Conservation (phyloP, 768 basidiomycete species). For the Coprinopsis marcescibilis region DNA sequence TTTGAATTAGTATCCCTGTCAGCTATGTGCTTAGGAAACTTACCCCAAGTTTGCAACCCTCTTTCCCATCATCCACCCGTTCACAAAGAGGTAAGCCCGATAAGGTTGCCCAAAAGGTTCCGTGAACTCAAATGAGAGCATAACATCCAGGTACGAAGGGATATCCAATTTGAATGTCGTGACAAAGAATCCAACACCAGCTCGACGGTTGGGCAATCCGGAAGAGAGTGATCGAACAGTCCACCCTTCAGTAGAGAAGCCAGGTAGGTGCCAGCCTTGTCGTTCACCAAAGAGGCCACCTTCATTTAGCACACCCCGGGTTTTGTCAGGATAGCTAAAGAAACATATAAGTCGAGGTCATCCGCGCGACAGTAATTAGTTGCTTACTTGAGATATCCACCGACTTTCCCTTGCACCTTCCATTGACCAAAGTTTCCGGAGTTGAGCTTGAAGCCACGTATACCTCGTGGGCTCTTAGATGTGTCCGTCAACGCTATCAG, state of each 20-base stretch:
- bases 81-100: slow-evolving; percentile 69
- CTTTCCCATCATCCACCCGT: slow-evolving; percentile 91
- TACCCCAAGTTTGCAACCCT: slow-evolving; percentile 63
- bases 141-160: slow-evolving; percentile 55
- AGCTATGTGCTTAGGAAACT: no score
- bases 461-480: slow-evolving; percentile 70
- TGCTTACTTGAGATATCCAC: slow-evolving; percentile 77
- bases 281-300: slow-evolving; percentile 71
- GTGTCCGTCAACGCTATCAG: slow-evolving; percentile 27
- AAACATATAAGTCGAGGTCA: no score
- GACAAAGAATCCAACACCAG: slow-evolving; percentile 81
- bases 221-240: slow-evolving; percentile 43
- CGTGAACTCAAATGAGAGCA: slow-evolving; percentile 68
- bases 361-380: no score
- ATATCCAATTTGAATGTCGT: slow-evolving; percentile 64
- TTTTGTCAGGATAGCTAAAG: slow-evolving; percentile 70
- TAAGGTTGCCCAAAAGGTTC: slow-evolving; percentile 57
- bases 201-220: slow-evolving; percentile 49
- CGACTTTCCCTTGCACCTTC: slow-evolving; percentile 73
- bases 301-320: slow-evolving; percentile 55
- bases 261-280: slow-evolving; percentile 69
- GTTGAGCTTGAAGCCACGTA: slow-evolving; percentile 71
- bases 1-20: no score
- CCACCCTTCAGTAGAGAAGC: slow-evolving; percentile 62
- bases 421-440: slow-evolving; percentile 54